These are phyloP conservation scores for Dipteronia sinensis DNA, from an alignment of 345 rosid genomes.

Conservation along the genomic window DNA sequence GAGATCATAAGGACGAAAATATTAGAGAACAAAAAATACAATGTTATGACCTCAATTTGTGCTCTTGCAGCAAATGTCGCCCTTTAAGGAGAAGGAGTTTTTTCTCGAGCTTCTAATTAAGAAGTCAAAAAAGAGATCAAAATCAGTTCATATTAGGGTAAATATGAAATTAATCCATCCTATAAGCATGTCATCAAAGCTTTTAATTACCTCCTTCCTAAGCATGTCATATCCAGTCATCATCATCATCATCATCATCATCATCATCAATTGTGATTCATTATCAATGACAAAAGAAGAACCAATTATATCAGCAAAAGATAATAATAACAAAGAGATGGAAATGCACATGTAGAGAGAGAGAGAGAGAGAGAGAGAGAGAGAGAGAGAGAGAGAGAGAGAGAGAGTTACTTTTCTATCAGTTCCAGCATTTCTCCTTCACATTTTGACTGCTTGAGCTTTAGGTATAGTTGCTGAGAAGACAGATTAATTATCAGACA, in stretches of 20 bases:
- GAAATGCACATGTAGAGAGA: neutral
- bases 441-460: slow-evolving; percentile 24
- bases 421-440: slow-evolving; percentile 34
- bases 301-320: neutral
- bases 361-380: slow-evolving; percentile 13
- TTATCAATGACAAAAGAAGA: neutral
- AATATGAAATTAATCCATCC: neutral
- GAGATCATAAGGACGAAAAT: too few species aligned
- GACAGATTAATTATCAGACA: neutral
- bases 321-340: neutral
- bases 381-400: neutral
- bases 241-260: neutral
- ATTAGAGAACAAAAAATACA: neutral
- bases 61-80: neutral
- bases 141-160: neutral
- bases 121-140: neutral
- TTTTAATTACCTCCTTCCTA: slow-evolving; percentile 37
- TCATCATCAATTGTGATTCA: slow-evolving; percentile 8
- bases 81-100: too few species aligned
- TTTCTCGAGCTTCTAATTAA: too few species aligned
- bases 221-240: neutral
- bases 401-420: slow-evolving; percentile 26
- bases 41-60: slow-evolving; percentile 28
- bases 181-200: neutral
- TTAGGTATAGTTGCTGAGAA: slow-evolving; percentile 21